Evolutionary conservation across 768 basidiomycete genomes (phyloP).

Genomic region (Suillus clintonianus): DNA sequence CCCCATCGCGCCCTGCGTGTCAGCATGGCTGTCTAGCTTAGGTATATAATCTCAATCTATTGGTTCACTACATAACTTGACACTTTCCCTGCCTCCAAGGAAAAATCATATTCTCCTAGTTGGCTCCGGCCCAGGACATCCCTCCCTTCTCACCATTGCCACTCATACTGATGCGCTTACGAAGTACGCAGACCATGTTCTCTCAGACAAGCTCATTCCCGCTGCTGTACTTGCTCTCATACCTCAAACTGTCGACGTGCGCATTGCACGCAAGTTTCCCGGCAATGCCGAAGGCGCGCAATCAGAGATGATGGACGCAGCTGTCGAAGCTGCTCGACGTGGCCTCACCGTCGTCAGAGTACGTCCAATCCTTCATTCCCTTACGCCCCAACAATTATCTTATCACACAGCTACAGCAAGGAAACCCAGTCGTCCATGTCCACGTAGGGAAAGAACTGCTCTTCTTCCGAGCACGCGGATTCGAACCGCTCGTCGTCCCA

Average conservation of each 20-base stretch:
- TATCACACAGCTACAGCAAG: slow-evolving; percentile 83
- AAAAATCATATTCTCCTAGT: slow-evolving; percentile 83
- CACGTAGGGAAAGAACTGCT: slow-evolving; percentile 93
- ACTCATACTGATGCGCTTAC: slow-evolving; percentile 83
- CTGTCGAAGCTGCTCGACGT: slow-evolving; percentile 74
- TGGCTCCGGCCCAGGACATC: slow-evolving; percentile 95
- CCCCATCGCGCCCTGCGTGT: too few relatives aligned
- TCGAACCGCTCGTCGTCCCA: slow-evolving; percentile 82
- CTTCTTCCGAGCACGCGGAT: slow-evolving; percentile 85
- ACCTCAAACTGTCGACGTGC: slow-evolving; percentile 68
- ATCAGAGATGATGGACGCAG: slow-evolving; percentile 91
- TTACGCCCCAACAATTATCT: background rate
- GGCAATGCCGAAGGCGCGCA: slow-evolving; percentile 97
- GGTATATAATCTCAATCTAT: too few relatives aligned
- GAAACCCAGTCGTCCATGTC: slow-evolving; percentile 94
- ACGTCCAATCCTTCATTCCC: slow-evolving; percentile 26
- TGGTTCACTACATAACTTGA: slow-evolving; percentile 31
- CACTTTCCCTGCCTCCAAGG: slow-evolving; percentile 16
- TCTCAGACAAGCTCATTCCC: slow-evolving; percentile 97
- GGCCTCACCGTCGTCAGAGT: slow-evolving; percentile 90
- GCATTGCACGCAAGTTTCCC: slow-evolving; percentile 95
- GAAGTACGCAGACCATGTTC: slow-evolving; percentile 78
- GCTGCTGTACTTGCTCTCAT: slow-evolving; percentile 84
- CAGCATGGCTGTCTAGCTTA: too few relatives aligned
- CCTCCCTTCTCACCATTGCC: slow-evolving; percentile 86